Evolutionary conservation across 495 filamentous ascomycete genomes (phyloP).

Genomic region (Talaromyces liani): DNA sequence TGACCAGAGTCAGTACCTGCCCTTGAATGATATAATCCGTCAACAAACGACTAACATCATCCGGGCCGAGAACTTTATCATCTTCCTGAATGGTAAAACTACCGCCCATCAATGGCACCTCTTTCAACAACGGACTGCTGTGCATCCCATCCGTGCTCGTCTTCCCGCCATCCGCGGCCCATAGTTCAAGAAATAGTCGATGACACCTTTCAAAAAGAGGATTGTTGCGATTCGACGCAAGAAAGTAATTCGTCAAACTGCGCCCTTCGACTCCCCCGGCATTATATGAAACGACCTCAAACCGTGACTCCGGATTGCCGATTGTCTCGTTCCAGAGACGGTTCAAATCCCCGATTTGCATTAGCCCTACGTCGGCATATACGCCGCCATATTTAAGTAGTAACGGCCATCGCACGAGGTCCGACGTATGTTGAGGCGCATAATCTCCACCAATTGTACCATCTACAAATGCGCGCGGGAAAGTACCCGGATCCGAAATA

Average conservation of each 20-base stretch:
- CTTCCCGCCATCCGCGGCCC: slow-evolving; percentile 41
- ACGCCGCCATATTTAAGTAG: slow-evolving; percentile 48
- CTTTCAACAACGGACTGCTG: slow-evolving; percentile 35
- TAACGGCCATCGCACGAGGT: slow-evolving; percentile 49
- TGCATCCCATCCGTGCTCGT: slow-evolving; percentile 46
- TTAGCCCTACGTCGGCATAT: slow-evolving; percentile 47
- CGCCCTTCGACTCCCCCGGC: slow-evolving; percentile 22
- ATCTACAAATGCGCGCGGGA: slow-evolving; percentile 42
- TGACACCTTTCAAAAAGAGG: slow-evolving; percentile 43
- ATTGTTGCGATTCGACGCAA: slow-evolving; percentile 32
- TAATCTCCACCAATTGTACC: slow-evolving; percentile 39
- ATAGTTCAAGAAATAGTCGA: slow-evolving; percentile 38
- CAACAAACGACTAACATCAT: slow-evolving; percentile 29
- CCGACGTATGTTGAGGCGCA: slow-evolving; percentile 45
- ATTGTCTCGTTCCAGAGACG: slow-evolving; percentile 40
- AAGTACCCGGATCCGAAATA: slow-evolving; percentile 27
- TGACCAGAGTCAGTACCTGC: slow-evolving; percentile 39
- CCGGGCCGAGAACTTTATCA: slow-evolving; percentile 16
- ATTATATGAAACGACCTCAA: slow-evolving; percentile 41
- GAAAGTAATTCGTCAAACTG: slow-evolving; percentile 42
- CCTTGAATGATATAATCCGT: slow-evolving; percentile 49
- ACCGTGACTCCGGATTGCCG: slow-evolving; percentile 34
- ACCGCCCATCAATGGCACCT: slow-evolving; percentile 27
- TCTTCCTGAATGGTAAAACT: slow-evolving; percentile 17
- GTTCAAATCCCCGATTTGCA: slow-evolving; percentile 50